phyloP scores from a whole-genome alignment of 768 basidiomycete genomes.

The Clavaria fumosa region DNA sequence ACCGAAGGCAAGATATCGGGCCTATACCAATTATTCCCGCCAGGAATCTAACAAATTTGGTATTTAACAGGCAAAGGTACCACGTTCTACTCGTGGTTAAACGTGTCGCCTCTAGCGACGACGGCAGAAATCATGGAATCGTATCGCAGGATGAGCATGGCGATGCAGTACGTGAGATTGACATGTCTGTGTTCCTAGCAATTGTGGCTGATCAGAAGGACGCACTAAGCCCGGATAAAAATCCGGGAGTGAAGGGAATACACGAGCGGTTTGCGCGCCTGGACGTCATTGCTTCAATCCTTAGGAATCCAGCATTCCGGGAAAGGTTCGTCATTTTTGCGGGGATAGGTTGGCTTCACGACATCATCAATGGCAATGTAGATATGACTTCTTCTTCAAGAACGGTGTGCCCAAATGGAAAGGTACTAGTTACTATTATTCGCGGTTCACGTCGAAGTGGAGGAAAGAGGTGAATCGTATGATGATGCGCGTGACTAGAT shows the following conservation, averaged over 20 bases:
- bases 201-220: neutral
- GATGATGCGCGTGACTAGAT: too few species aligned
- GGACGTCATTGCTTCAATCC: constrained; percentile 70
- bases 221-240: constrained; percentile 99
- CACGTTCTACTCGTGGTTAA: constrained; percentile 93
- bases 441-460: too few species aligned
- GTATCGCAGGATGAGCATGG: constrained; percentile 82
- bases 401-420: constrained; percentile 97
- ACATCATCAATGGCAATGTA: constrained; percentile 14
- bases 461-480: too few species aligned
- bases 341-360: too few species aligned
- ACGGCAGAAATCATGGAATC: constrained; percentile 72
- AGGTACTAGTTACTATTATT: constrained; percentile 93
- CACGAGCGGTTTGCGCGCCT: constrained; percentile 89
- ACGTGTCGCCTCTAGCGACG: constrained; percentile 58
- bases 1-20: constrained; percentile 66
- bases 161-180: constrained; percentile 59
- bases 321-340: constrained; percentile 41
- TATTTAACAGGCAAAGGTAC: constrained; percentile 59
- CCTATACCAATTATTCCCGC: too few species aligned
- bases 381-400: constrained; percentile 91
- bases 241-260: constrained; percentile 63
- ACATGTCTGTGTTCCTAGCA: too few species aligned
- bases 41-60: too few species aligned
- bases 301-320: constrained; percentile 61